A percentile compares a stretch with the other conserved stretches of the same genome.
phyloP scores from a whole-genome alignment of 2,329 filamentous ascomycete genomes.

The Capronia epimyces region DNA sequence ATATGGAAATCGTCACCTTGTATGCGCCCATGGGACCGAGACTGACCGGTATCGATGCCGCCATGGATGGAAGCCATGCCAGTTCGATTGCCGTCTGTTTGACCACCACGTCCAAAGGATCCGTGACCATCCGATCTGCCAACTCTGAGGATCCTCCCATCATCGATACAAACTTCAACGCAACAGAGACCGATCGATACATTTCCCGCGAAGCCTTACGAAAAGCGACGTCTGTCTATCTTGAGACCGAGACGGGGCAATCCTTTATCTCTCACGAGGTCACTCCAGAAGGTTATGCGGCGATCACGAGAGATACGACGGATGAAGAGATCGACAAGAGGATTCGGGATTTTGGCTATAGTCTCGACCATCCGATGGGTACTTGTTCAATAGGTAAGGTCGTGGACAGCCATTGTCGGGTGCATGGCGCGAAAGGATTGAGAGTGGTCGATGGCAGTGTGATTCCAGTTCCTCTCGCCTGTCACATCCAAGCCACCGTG shows the following conservation, averaged over 20 bases:
- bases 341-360: constrained; percentile 31
- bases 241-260: constrained; percentile 22
- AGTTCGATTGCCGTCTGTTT: constrained; percentile 4
- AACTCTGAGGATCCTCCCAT: constrained; percentile 33
- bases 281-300: constrained; percentile 5
- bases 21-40: constrained; percentile 6
- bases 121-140: constrained; percentile 40
- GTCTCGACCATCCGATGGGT: constrained; percentile 34
- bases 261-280: constrained; percentile 19
- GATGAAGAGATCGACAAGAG: constrained; percentile 29
- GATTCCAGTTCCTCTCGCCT: constrained; percentile 36
- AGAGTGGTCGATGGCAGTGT: constrained; percentile 35
- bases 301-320: constrained; percentile 11
- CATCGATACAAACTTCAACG: constrained; percentile 44
- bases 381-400: constrained; percentile 39
- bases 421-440: constrained; percentile 31
- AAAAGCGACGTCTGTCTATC: constrained; percentile 24
- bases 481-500: constrained; percentile 40
- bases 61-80: constrained; percentile 12
- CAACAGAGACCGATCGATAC: constrained; percentile 12
- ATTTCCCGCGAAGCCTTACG: constrained; percentile 9
- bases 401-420: constrained; percentile 32
- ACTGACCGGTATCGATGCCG: constrained; percentile 5
- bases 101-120: constrained; percentile 43
- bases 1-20: constrained; percentile 10